Conservation (phyloP, 441 rosid species). For the Dalechampia spathulata region DNA sequence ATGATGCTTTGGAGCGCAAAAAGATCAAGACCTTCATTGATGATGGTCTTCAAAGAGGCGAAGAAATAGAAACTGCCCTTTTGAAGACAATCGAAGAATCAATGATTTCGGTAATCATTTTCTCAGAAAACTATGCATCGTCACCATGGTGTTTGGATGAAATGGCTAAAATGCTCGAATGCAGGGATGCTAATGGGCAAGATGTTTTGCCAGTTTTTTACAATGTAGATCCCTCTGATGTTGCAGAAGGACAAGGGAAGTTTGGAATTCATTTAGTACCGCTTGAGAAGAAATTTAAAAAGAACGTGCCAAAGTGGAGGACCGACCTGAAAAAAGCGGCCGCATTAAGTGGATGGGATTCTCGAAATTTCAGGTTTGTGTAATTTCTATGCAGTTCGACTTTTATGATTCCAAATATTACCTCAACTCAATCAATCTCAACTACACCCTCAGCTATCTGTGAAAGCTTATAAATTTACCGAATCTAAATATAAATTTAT, state of each 20-base stretch:
- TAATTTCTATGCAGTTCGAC: no score
- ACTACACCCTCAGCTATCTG: no score
- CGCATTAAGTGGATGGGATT: not conserved
- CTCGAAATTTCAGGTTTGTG: not conserved
- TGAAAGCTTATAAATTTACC: no score
- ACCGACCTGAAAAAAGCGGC: not conserved
- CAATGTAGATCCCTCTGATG: not conserved
- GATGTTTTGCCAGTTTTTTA: not conserved
- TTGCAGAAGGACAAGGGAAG: not conserved
- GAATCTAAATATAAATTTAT: no score
- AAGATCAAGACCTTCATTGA: not conserved
- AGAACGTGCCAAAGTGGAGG: not conserved
- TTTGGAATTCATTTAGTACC: not conserved
- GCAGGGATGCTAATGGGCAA: not conserved
- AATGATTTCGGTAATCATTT: not conserved
- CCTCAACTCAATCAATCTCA: no score
- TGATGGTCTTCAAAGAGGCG: not conserved
- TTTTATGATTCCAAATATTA: no score
- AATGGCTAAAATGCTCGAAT: slow-evolving; percentile 4
- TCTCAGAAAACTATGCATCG: not conserved
- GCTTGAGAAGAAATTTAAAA: not conserved
- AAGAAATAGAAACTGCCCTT: not conserved
- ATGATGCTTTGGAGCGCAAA: not conserved
- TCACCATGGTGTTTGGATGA: slow-evolving; percentile 6
- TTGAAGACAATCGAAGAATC: not conserved